These are phyloP conservation scores for Penicillium sp. DNA, from an alignment of 2,329 filamentous ascomycete genomes.

Conservation along the genomic window DNA sequence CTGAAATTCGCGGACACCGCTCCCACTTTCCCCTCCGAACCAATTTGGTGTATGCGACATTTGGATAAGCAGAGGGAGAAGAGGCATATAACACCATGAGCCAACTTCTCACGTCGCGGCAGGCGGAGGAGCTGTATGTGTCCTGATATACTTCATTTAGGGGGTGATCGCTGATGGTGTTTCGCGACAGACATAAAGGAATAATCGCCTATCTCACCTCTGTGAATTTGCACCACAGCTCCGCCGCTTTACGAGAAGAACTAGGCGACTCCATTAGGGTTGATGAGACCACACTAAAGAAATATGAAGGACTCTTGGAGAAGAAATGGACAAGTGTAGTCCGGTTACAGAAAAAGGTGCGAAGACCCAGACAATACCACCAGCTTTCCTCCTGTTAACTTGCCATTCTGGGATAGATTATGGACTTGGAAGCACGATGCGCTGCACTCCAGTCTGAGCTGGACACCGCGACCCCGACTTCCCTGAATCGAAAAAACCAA, in stretches of 20 bases:
- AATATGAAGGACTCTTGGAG: constrained; percentile 89
- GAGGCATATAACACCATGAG: constrained; percentile 55
- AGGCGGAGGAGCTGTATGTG: constrained; percentile 84
- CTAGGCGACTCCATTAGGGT: constrained; percentile 67
- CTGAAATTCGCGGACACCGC: constrained; percentile 6
- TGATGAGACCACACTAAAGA: constrained; percentile 79
- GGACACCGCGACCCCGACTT: constrained; percentile 76
- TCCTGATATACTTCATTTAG: not conserved
- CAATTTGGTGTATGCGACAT: constrained; percentile 19
- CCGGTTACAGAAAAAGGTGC: constrained; percentile 84
- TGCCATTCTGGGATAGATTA: constrained; percentile 60
- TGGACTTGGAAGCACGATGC: constrained; percentile 82
- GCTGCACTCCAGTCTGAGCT: constrained; percentile 74
- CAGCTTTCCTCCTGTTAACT: constrained; percentile 13
- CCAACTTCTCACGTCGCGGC: constrained; percentile 71
- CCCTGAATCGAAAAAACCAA: constrained; percentile 74
- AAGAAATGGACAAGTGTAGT: constrained; percentile 99
- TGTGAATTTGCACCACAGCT: constrained; percentile 67
- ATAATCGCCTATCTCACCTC: constrained; percentile 84
- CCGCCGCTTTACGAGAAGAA: constrained; percentile 72
- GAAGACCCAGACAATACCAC: not conserved
- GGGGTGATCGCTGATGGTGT: constrained; percentile 12
- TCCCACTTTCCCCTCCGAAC: constrained; percentile 2
- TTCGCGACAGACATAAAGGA: constrained; percentile 72
- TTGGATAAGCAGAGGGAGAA: constrained; percentile 14